These are phyloP conservation scores for Irpex lacteus DNA, from an alignment of 1,284 basidiomycete genomes.

Conservation along the genomic window DNA sequence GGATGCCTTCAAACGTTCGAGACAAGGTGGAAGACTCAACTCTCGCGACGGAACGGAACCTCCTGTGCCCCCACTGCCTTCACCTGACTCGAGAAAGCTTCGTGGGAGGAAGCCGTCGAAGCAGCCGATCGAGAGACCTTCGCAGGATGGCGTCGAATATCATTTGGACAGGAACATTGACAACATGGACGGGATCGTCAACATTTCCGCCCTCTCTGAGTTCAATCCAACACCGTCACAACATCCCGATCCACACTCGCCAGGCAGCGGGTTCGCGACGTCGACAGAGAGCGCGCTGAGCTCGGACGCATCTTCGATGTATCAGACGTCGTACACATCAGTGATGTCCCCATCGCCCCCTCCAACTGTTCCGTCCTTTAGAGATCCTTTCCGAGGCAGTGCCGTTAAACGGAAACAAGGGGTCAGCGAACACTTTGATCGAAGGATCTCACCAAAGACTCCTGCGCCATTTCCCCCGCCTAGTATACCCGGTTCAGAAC, in stretches of 20 bases:
- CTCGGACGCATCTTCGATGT: conserved; percentile 24
- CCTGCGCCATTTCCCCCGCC: neutral
- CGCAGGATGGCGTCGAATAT: conserved; percentile 29
- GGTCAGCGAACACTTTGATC: neutral
- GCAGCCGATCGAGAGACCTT: conserved; percentile 22
- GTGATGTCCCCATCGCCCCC: conserved; percentile 10
- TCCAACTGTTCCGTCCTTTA: conserved; percentile 19
- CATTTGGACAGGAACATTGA: conserved; percentile 78
- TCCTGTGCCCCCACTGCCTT: conserved; percentile 4
- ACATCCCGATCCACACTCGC: conserved; percentile 33
- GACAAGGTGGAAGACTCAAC: neutral
- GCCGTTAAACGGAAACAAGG: neutral
- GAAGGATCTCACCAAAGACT: neutral
- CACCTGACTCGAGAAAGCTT: conserved; percentile 11
- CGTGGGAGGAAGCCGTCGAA: conserved; percentile 13
- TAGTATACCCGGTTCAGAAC: conserved; percentile 12
- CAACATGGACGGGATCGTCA: conserved; percentile 83
- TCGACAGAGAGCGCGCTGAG: conserved; percentile 18
- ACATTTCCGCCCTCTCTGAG: conserved; percentile 38
- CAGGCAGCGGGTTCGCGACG: conserved; percentile 36
- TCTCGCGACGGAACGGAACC: neutral
- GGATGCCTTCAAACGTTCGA: neutral
- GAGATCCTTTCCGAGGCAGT: neutral
- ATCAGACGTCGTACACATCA: conserved; percentile 13
- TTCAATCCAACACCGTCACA: conserved; percentile 17